A percentile compares a stretch with the other conserved stretches of the same genome.
Conservation (phyloP, 495 filamentous ascomycete species). For the Aspergillus nanangensis region DNA sequence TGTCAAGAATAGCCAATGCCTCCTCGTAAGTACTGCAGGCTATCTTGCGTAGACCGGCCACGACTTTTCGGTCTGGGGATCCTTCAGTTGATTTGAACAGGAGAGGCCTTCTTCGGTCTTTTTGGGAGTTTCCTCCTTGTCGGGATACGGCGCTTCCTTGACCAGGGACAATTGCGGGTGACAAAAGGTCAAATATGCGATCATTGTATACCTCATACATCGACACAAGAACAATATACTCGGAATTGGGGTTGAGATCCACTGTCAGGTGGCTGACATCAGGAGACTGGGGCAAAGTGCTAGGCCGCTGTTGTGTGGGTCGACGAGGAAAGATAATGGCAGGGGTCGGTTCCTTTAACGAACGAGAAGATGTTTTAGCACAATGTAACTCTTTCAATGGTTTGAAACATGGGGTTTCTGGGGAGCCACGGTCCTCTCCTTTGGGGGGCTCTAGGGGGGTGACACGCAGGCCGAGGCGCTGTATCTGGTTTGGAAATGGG, state of each 20-base stretch:
- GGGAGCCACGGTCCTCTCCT: constrained; percentile 9
- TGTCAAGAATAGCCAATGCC: constrained; percentile 85
- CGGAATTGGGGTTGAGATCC: constrained; percentile 63
- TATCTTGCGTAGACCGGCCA: constrained; percentile 86
- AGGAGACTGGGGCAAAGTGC: constrained; percentile 64
- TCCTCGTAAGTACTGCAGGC: constrained; percentile 82
- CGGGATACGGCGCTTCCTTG: constrained; percentile 38
- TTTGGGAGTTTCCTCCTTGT: constrained; percentile 38
- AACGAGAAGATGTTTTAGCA: constrained; percentile 33
- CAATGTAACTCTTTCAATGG: constrained; percentile 13
- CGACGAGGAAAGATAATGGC: constrained; percentile 52
- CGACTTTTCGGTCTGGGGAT: constrained; percentile 82
- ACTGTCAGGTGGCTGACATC: constrained; percentile 67
- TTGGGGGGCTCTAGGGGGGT: constrained; percentile 3
- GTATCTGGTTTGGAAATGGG: neutral
- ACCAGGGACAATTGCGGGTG: constrained; percentile 41
- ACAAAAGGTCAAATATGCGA: constrained; percentile 89
- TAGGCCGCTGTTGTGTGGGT: constrained; percentile 56
- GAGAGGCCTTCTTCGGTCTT: constrained; percentile 70
- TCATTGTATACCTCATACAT: constrained; percentile 99
- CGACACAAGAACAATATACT: constrained; percentile 85
- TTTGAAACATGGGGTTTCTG: constrained; percentile 16
- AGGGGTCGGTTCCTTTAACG: constrained; percentile 46
- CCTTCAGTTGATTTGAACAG: constrained; percentile 85
- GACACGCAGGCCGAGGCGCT: neutral